Base-by-base conservation (phyloP, 768 basidiomycete genomes). In the Termitomyces sp. region DNA sequence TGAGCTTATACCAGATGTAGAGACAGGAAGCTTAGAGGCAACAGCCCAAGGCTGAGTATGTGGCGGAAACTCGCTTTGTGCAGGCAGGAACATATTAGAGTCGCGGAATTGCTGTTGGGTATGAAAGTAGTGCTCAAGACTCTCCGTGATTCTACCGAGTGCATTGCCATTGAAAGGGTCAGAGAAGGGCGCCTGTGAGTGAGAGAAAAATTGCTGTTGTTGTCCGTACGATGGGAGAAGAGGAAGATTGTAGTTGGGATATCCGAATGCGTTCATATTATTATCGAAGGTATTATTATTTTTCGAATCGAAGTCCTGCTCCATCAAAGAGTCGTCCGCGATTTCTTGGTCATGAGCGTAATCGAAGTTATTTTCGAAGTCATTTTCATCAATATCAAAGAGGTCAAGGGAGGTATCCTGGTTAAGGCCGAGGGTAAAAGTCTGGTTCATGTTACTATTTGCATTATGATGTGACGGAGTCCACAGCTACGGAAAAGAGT, bases 351-450 rank as follows among this genome's bases (percentile, higher is more conserved):
- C 71, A 30, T 67, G 63, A 27, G 65, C 63, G 58, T 69, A 69
- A n/a, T 76, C 73, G 44, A 71, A 68, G 47, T 78, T 76, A 55
- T 75, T 72, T 64, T 84, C 83, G 62, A 80, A 80, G 56, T 83
- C 82, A 64, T 85, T 83, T 68, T 89, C 88, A 63, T 88, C 83
- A 59, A 90, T 89, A 64, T 89, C 85, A 66, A 87, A 89, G 55
- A 89, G 72, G 37, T 88, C 81, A 41, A 78, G 61, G 63, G 76
- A 72, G 64, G 78, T 72, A 62, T 77, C 79, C 65, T 69, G 69
- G 52, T 72, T 73, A 28, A 73, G 58, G 40, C 70, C 68, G 47
- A 72, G 59, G 57, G 69, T 76, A 57, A 71, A 70, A 56, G 55
- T 66, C 49, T 59, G 56, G 45, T 64, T 64, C 44, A 60, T 54